Evolutionary conservation across 129 eudicot genomes (phyloP), one percentile per base, ranked within the genome.

Genomic region (Logfia minima): DNA sequence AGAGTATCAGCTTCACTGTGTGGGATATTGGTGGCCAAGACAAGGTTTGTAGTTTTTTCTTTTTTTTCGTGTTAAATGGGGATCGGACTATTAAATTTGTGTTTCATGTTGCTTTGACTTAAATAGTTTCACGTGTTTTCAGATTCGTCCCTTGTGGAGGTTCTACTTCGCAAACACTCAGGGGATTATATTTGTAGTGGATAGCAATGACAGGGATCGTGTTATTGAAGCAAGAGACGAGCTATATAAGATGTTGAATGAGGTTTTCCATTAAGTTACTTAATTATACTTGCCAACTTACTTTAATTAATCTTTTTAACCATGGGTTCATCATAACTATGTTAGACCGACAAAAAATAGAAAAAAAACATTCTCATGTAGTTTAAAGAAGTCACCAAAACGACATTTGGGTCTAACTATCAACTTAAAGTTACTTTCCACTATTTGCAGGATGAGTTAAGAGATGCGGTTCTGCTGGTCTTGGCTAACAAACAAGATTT

Each of bases 121-220:
- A 43, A 43, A 43, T 43, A 4, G 61, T 55, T 55, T 55, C 11
- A 4, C 0, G 10, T 18, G 22, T 18, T 55, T 55, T 6, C 8
- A 55, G 61, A 24, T 61, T 61, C 67, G 29, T 26, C 31, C 31
- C 29, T 61, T 61, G 67, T 61, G 67, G 67, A 22, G 67, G 17
- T 61, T 61, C 31, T 21, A 61, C 67, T 61, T 61, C 17, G 31
- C 9, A 61, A 61, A 61, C 35, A 61, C 17, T 2, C 61, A 61
- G 16, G 67, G 67, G 17, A 61, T 61, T 24, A 24, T 61, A 8
- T 61, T 61, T 24, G 34, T 61, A 26, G 67, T 61, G 34, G 67
- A 61, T 61, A 24, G 31, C 67, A 61, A 61, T 23, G 67, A 61
- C 18, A 22, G 67, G 34, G 67, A 61, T 11, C 67, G 34, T 2